Evolutionary conservation across 2,329 filamentous ascomycete species (phyloP), one percentile per base, ranked within the genome.

Genomic region (Hymenoscyphus occultus): DNA sequence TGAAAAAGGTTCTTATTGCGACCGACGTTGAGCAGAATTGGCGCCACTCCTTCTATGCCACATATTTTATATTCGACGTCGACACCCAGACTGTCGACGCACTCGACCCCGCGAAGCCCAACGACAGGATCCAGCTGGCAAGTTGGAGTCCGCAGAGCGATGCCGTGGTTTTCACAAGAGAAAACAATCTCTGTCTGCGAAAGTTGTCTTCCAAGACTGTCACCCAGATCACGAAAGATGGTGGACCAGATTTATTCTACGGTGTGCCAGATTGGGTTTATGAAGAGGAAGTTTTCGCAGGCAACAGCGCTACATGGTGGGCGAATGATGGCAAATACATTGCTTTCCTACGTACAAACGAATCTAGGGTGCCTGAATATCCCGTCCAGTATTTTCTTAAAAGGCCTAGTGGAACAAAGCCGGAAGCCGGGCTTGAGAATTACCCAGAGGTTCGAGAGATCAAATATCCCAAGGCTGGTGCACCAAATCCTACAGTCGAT

Each of bases 221-320:
- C 28, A 72, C 67, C 12, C 86, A 90, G 67, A 90, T 99, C 71
- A 98, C 95, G 1, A 86, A 82, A 62, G 94, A 99, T 74, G 95
- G 96, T 13, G 92, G 94, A 0, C 82, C 87, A 0, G 88, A 98
- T 71, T 86, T 95, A 66, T 99, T 99, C 78, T 97, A 99, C 73
- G 95, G 95, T 19, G 87, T 97, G 22, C 95, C 95, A 0, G 96
- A 99, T 76, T 99, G 95, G 95, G 95, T 98, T 0, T 97, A 96
- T 73, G 92, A 96, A 74, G 82, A 84, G 71, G 92, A 96, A 76
- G 92, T 96, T 2, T 91, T 98, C 68, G 77, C 81, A 14, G 89
- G 86, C 1, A 90, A 91, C 71, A 92, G 86, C 67, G 94, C 91
- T 5, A 96, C 93, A 0, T 99, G 96, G 95, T 99, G 93, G 93